phyloP scores from a whole-genome alignment of 192 early-diverging fungal species.

The Cladochytrium replicatum region DNA sequence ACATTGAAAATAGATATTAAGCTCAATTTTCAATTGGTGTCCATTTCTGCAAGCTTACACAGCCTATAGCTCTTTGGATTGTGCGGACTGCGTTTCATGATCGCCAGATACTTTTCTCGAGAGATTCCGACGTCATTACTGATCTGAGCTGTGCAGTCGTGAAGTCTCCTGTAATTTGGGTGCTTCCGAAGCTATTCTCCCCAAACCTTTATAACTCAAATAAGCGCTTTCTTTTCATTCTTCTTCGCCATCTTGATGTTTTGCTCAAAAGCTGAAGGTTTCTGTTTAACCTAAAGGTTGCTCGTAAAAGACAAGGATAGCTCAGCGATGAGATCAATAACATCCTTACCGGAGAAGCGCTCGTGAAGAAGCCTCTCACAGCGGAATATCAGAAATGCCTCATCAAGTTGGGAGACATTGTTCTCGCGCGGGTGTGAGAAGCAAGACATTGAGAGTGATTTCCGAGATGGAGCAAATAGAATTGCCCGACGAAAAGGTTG shows the following conservation, averaged over 20 bases:
- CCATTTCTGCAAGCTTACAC: too few species aligned
- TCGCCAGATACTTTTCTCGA: too few species aligned
- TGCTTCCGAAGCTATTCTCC: slow-evolving; percentile 23
- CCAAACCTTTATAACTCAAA: slow-evolving; percentile 38
- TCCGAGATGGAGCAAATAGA: slow-evolving; percentile 25
- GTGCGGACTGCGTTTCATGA: too few species aligned
- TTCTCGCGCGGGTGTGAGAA: slow-evolving; percentile 19
- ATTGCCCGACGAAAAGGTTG: slow-evolving; percentile 24
- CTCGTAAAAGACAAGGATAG: too few species aligned
- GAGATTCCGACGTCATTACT: slow-evolving; percentile 23
- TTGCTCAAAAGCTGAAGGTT: too few species aligned
- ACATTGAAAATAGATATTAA: too few species aligned
- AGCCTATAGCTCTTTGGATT: too few species aligned
- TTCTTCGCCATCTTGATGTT: too few species aligned
- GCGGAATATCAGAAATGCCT: slow-evolving; percentile 35
- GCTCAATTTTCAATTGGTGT: too few species aligned
- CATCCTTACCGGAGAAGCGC: slow-evolving; percentile 29
- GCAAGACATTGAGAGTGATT: slow-evolving; percentile 35
- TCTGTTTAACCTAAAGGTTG: too few species aligned
- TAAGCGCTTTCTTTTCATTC: slow-evolving; percentile 14
- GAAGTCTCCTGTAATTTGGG: slow-evolving; percentile 26
- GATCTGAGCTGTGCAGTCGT: slow-evolving; percentile 20
- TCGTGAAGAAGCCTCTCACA: slow-evolving; percentile 33
- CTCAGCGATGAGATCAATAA: slow-evolving; percentile 42
- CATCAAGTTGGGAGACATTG: slow-evolving; percentile 26